phyloP scores from a whole-genome alignment of 164 flowering plant genomes.

The Magnolia sinica region DNA sequence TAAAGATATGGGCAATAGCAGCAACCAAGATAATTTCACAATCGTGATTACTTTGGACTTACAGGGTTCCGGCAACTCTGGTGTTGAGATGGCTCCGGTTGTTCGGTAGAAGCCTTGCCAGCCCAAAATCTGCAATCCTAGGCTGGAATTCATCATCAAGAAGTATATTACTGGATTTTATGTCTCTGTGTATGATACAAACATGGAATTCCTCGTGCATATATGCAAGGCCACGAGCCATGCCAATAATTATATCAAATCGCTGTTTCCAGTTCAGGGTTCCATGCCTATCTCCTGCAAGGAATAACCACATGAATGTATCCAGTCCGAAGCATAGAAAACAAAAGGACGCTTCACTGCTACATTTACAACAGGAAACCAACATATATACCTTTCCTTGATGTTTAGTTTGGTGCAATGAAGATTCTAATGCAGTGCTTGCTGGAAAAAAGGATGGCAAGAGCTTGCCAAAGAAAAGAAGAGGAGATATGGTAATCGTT shows the following conservation, averaged over 20 bases:
- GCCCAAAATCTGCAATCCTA: constrained; percentile 10
- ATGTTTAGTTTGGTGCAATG: neutral
- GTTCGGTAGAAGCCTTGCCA: constrained; percentile 8
- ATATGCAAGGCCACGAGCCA: neutral
- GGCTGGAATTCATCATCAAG: constrained; percentile 1
- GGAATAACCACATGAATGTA: neutral
- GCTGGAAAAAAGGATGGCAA: neutral
- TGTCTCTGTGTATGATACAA: neutral
- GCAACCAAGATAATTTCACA: neutral
- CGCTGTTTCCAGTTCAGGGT: constrained; percentile 52
- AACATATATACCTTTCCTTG: neutral
- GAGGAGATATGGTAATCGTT: neutral
- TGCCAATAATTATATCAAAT: constrained; percentile 33
- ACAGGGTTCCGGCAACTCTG: constrained; percentile 3
- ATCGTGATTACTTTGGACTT: neutral
- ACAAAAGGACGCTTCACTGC: too few species aligned
- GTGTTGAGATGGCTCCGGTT: constrained; percentile 5
- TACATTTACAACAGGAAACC: neutral
- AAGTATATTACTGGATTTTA: neutral
- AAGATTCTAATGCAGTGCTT: too few species aligned
- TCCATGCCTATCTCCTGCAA: constrained; percentile 41
- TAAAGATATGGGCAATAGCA: neutral
- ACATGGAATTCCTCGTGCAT: neutral
- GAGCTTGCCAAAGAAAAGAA: neutral
- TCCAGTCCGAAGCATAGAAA: neutral